Percentiles rank a stretch among this genome's conserved stretches.
phyloP scores from a whole-genome alignment of 2,329 filamentous ascomycete genomes.

The Madurella mycetomatis region DNA sequence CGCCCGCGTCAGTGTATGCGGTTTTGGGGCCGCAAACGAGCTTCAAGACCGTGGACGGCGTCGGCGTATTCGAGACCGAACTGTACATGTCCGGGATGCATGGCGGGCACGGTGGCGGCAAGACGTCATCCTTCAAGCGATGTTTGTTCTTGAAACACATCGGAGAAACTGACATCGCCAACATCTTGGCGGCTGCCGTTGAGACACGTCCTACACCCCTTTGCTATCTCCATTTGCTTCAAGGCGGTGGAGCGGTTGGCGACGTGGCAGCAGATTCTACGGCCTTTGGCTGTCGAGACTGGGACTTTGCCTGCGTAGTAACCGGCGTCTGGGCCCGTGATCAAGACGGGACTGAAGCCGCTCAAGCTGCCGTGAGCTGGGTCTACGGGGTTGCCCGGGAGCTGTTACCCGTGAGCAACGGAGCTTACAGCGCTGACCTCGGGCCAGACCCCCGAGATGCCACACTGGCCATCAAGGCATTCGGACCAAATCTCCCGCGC shows the following conservation, averaged over 20 bases:
- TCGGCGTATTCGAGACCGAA: constrained; percentile 53
- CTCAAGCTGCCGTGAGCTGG: constrained; percentile 44
- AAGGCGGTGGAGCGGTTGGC: constrained; percentile 51
- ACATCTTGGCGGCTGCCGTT: constrained; percentile 42
- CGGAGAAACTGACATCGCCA: constrained; percentile 30
- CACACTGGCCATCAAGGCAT: constrained; percentile 47
- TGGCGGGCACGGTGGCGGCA: constrained; percentile 52
- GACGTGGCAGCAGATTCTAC: constrained; percentile 42
- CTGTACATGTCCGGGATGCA: constrained; percentile 60
- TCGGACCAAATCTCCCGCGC: constrained; percentile 50
- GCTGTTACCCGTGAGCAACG: constrained; percentile 47
- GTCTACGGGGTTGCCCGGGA: constrained; percentile 48
- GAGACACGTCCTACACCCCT: constrained; percentile 45
- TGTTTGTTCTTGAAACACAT: constrained; percentile 56
- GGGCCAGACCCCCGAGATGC: constrained; percentile 57
- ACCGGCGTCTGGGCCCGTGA: constrained; percentile 58
- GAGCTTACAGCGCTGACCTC: constrained; percentile 58
- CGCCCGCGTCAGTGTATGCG: constrained; percentile 10
- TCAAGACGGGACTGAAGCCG: constrained; percentile 41
- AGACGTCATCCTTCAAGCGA: constrained; percentile 61
- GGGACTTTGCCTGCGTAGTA: constrained; percentile 60
- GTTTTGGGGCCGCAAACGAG: constrained; percentile 34
- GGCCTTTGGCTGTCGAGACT: constrained; percentile 60
- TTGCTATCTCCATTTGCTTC: constrained; percentile 60
- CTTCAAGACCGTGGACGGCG: constrained; percentile 38